A percentile compares a stretch with the other conserved stretches of the same genome.
phyloP scores from a whole-genome alignment of 331 rosid species.

The Quercus phellos region DNA sequence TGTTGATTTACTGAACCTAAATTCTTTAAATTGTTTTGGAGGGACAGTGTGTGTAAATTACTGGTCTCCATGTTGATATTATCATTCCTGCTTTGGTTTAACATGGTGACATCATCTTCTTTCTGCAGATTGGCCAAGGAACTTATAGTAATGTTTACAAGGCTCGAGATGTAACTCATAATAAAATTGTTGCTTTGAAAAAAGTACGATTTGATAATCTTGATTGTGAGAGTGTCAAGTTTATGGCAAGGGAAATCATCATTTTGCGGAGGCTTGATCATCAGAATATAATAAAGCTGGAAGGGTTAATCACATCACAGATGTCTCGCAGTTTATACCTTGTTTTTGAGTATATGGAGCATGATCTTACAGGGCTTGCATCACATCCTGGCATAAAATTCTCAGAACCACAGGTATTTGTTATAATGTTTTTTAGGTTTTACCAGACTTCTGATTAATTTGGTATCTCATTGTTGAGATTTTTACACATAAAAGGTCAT shows the following conservation, averaged over 20 bases:
- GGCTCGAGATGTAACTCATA: slow-evolving; percentile 64
- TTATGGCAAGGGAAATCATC: slow-evolving; percentile 93
- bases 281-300: slow-evolving; percentile 83
- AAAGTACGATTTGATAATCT: slow-evolving; percentile 82
- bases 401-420: slow-evolving; percentile 81
- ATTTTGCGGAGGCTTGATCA: slow-evolving; percentile 89
- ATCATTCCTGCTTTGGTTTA: slow-evolving; percentile 7
- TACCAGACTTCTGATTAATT: slow-evolving; percentile 7
- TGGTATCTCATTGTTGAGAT: not conserved
- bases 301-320: slow-evolving; percentile 77
- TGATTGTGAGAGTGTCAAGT: slow-evolving; percentile 80
- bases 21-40: not conserved
- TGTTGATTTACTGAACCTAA: not conserved
- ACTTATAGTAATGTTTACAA: slow-evolving; percentile 87
- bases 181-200: slow-evolving; percentile 80
- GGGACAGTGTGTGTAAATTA: not conserved
- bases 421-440: slow-evolving; percentile 14
- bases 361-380: slow-evolving; percentile 91
- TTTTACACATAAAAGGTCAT: not conserved
- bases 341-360: slow-evolving; percentile 90
- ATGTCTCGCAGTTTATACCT: slow-evolving; percentile 80
- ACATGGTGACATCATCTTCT: slow-evolving; percentile 18
- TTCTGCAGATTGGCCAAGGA: slow-evolving; percentile 93
- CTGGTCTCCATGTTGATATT: not conserved
- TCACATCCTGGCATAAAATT: slow-evolving; percentile 61